These are phyloP conservation scores for Elaeis oleifera DNA, from an alignment of 202 grass and related monocot genomes.

Conservation along the genomic window DNA sequence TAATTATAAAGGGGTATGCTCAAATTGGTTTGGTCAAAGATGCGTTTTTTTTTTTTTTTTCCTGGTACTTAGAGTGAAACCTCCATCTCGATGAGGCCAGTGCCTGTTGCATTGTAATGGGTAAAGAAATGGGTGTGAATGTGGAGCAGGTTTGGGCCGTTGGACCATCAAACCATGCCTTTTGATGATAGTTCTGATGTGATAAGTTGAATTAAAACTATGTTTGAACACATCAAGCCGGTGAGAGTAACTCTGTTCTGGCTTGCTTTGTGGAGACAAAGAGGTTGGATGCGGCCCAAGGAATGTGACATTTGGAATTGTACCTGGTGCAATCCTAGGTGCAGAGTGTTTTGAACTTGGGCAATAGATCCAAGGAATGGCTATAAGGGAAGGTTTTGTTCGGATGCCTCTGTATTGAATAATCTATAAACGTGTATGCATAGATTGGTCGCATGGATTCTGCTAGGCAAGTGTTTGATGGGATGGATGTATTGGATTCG, in stretches of 20 bases:
- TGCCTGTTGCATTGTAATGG: neutral
- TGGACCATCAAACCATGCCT: slow-evolving; percentile 9
- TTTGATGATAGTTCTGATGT: slow-evolving; percentile 15
- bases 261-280: slow-evolving; percentile 10
- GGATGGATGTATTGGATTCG: slow-evolving; percentile 12
- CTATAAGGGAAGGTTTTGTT: slow-evolving; percentile 3
- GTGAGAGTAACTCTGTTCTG: slow-evolving; percentile 1
- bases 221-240: neutral
- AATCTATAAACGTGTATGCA: slow-evolving; percentile 22
- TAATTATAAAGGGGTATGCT: slow-evolving; percentile 19
- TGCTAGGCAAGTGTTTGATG: slow-evolving; percentile 13
- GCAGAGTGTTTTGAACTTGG: slow-evolving; percentile 9
- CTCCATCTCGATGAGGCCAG: slow-evolving; percentile 8
- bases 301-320: slow-evolving; percentile 21
- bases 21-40: slow-evolving; percentile 6
- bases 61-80: slow-evolving; percentile 5
- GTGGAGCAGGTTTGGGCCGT: slow-evolving; percentile 15
- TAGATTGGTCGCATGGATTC: slow-evolving; percentile 6
- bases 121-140: neutral
- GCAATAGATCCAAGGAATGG: slow-evolving; percentile 10
- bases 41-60: neutral
- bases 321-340: slow-evolving; percentile 11
- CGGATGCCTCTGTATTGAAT: slow-evolving; percentile 21
- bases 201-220: neutral
- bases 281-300: slow-evolving; percentile 8